A percentile compares a stretch with the other conserved stretches of the same genome.
Evolutionary conservation across 345 rosid species (phyloP).

Genomic region (Acer saccharum): DNA sequence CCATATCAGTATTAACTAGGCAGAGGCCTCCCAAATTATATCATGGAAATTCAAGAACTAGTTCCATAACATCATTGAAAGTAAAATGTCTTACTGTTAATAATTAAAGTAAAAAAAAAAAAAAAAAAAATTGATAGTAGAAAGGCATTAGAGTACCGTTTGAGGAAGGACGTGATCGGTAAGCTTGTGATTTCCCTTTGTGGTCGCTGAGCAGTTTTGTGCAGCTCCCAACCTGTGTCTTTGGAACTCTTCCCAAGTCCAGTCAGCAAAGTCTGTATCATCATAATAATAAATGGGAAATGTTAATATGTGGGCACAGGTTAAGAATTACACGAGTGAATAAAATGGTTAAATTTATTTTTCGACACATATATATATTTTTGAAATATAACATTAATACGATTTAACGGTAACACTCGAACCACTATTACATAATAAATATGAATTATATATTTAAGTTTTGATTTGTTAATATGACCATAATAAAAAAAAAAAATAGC

Average conservation of each 20-base stretch:
- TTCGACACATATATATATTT: too few relatives aligned
- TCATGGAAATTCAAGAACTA: neutral
- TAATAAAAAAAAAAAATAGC: too few relatives aligned
- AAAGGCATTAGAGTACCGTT: conserved; percentile 33
- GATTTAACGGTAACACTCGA: too few relatives aligned
- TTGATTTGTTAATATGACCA: too few relatives aligned
- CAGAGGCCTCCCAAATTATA: neutral
- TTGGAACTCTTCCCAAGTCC: conserved; percentile 92
- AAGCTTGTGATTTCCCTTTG: conserved; percentile 76
- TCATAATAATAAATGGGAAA: too few relatives aligned
- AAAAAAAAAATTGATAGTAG: neutral
- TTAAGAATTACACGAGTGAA: too few relatives aligned
- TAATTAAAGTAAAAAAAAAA: neutral
- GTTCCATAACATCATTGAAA: neutral
- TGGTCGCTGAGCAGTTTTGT: conserved; percentile 95
- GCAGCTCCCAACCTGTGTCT: conserved; percentile 87
- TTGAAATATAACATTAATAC: too few relatives aligned
- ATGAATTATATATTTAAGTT: too few relatives aligned
- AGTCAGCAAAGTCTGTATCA: conserved; percentile 79
- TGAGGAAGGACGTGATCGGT: conserved; percentile 60
- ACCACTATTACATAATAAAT: too few relatives aligned
- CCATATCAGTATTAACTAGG: too few relatives aligned
- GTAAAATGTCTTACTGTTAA: neutral
- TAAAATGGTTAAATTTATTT: too few relatives aligned
- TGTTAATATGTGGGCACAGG: too few relatives aligned